Conservation (phyloP, 2,329 filamentous ascomycete genomes). For the Colletotrichum sidae region DNA sequence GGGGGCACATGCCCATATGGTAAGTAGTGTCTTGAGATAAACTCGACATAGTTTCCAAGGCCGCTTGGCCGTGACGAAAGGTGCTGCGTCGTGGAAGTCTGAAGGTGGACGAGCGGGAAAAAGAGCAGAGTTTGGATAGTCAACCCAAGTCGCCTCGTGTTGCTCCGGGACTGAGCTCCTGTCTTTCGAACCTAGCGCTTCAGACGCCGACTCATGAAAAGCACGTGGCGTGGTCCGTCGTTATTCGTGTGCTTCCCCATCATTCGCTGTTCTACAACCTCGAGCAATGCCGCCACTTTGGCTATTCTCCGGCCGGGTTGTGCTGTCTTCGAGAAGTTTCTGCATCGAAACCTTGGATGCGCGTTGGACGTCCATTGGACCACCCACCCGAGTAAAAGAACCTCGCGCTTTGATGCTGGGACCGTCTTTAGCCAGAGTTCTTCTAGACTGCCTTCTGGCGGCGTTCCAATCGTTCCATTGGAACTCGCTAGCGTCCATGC, state of each 20-base stretch:
- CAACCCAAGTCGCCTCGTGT: conserved; percentile 30
- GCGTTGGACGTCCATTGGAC: not conserved
- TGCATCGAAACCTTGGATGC: conserved; percentile 1
- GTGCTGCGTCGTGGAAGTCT: too few relatives aligned
- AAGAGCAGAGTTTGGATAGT: conserved; percentile 12
- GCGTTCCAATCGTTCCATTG: conserved; percentile 22
- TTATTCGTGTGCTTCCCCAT: conserved; percentile 14
- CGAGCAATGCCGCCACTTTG: not conserved
- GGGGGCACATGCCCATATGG: too few relatives aligned
- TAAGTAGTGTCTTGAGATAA: too few relatives aligned
- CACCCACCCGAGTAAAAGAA: not conserved
- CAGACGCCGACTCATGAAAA: conserved; percentile 21
- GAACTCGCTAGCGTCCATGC: conserved; percentile 12
- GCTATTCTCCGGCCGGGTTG: conserved; percentile 1
- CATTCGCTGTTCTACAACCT: not conserved
- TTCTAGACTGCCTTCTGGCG: conserved; percentile 33
- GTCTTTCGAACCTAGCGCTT: conserved; percentile 5
- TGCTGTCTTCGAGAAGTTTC: conserved; percentile 34
- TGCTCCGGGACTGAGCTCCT: conserved; percentile 14
- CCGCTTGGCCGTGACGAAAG: too few relatives aligned
- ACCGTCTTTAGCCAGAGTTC: conserved; percentile 24
- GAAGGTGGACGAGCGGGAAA: too few relatives aligned
- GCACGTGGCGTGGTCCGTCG: not conserved
- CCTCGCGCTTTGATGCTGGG: conserved; percentile 19
- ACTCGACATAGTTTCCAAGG: too few relatives aligned